Conservation (phyloP, 1,284 basidiomycete genomes). For the Leucoagaricus sp. region DNA sequence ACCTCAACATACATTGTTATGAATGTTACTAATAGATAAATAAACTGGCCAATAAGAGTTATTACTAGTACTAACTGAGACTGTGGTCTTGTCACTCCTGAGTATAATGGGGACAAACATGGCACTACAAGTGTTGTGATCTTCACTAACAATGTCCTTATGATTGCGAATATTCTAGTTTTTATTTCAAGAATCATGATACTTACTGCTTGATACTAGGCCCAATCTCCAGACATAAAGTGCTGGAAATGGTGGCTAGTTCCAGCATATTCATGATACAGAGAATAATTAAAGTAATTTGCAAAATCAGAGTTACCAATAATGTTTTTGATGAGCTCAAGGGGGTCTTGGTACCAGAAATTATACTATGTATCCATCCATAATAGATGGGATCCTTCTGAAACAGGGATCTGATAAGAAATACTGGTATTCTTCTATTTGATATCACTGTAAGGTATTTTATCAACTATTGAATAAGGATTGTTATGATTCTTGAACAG, state of each 20-base stretch:
- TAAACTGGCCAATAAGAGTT: slow-evolving; percentile 36
- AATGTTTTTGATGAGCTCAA: no score
- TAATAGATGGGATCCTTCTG: slow-evolving; percentile 11
- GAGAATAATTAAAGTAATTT: no score
- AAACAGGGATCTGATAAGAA: neutral
- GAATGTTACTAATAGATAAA: slow-evolving; percentile 12
- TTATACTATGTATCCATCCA: slow-evolving; percentile 35
- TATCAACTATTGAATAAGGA: neutral
- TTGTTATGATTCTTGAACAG: neutral
- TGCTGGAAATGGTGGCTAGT: no score
- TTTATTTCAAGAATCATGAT: neutral
- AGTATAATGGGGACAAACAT: slow-evolving; percentile 30
- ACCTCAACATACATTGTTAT: slow-evolving; percentile 23
- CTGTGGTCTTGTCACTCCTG: slow-evolving; percentile 38
- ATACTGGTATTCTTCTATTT: neutral
- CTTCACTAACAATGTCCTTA: slow-evolving; percentile 15
- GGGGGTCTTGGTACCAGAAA: slow-evolving; percentile 29
- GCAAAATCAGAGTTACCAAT: no score
- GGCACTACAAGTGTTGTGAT: slow-evolving; percentile 24
- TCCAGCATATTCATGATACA: no score
- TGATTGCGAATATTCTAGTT: neutral
- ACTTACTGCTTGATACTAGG: slow-evolving; percentile 32
- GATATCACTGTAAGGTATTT: neutral
- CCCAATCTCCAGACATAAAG: no score
- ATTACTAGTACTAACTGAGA: slow-evolving; percentile 34